Conservation (phyloP, 176 grass and related monocot species). For the Themeda triandra region DNA sequence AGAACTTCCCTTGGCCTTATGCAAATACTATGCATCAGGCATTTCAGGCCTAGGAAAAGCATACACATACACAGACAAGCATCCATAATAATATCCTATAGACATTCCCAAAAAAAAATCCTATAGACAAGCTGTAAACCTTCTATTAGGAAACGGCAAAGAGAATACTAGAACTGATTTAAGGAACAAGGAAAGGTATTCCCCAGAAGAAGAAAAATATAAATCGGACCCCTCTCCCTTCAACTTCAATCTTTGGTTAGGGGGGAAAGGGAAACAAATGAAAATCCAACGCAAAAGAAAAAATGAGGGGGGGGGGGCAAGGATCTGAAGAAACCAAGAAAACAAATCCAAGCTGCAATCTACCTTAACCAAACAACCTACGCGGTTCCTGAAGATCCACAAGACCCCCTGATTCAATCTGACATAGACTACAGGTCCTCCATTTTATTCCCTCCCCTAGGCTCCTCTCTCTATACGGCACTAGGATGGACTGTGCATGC, state of each 20-base stretch:
- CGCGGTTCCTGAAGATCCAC: slow-evolving; percentile 29
- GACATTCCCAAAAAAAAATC: no score
- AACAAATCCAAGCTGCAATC: slow-evolving; percentile 6
- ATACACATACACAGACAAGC: neutral
- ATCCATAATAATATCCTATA: neutral
- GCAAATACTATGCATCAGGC: neutral
- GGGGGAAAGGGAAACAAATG: neutral
- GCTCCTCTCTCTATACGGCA: slow-evolving; percentile 16
- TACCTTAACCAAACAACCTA: slow-evolving; percentile 17
- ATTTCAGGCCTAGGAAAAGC: slow-evolving; percentile 18
- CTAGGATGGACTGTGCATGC: slow-evolving; percentile 36
- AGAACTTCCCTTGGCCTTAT: neutral
- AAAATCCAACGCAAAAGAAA: slow-evolving; percentile 1
- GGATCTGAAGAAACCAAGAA: slow-evolving; percentile 10
- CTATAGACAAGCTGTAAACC: neutral
- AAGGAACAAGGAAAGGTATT: slow-evolving; percentile 14
- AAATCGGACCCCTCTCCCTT: neutral
- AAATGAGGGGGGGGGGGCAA: neutral
- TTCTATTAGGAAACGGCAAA: slow-evolving; percentile 1
- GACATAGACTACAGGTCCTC: slow-evolving; percentile 20
- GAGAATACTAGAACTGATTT: neutral
- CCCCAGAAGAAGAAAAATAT: neutral
- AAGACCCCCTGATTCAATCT: slow-evolving; percentile 21
- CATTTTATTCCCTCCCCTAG: slow-evolving; percentile 24
- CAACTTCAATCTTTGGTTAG: neutral